Conservation (phyloP, 1,139 yeast species). For the Scheffersomyces segobiensis region DNA sequence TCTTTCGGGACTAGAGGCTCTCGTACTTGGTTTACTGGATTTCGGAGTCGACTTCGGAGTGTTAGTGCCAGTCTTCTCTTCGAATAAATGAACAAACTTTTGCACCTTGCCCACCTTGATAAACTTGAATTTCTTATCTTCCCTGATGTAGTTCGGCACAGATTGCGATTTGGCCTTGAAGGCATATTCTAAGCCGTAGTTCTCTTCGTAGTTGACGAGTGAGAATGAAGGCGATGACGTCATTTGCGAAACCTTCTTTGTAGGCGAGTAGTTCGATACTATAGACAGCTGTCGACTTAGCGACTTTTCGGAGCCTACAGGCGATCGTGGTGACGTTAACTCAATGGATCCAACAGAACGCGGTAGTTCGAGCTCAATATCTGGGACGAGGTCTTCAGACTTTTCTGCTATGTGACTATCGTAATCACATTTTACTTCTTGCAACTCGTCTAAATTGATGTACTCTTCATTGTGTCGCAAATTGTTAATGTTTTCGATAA, state of each 20-base stretch:
- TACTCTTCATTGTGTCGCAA: conserved; percentile 34
- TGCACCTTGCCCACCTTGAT: conserved; percentile 52
- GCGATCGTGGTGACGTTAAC: neutral
- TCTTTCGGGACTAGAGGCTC: neutral
- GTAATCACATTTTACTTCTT: conserved; percentile 12
- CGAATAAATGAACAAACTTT: conserved; percentile 47
- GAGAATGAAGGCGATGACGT: conserved; percentile 23
- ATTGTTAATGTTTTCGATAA: conserved; percentile 30
- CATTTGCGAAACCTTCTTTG: conserved; percentile 17
- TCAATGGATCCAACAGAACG: neutral
- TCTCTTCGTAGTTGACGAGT: conserved; percentile 19
- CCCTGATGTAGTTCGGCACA: conserved; percentile 43
- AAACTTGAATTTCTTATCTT: conserved; percentile 46
- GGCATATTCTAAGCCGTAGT: conserved; percentile 31
- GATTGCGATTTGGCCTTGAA: conserved; percentile 28
- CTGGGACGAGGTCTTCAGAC: conserved; percentile 5
- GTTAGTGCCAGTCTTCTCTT: conserved; percentile 26
- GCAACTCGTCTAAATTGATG: conserved; percentile 12
- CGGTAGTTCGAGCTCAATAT: neutral
- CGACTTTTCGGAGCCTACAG: neutral
- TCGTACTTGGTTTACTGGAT: conserved; percentile 1
- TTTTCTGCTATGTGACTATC: conserved; percentile 12
- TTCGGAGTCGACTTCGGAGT: conserved; percentile 4
- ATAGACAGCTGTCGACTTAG: conserved; percentile 4
- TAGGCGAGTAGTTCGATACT: conserved; percentile 20